Evolutionary conservation across 2,329 filamentous ascomycete species (phyloP), one percentile per base, ranked within the genome.

Genomic region (Hymenoscyphus occultus): DNA sequence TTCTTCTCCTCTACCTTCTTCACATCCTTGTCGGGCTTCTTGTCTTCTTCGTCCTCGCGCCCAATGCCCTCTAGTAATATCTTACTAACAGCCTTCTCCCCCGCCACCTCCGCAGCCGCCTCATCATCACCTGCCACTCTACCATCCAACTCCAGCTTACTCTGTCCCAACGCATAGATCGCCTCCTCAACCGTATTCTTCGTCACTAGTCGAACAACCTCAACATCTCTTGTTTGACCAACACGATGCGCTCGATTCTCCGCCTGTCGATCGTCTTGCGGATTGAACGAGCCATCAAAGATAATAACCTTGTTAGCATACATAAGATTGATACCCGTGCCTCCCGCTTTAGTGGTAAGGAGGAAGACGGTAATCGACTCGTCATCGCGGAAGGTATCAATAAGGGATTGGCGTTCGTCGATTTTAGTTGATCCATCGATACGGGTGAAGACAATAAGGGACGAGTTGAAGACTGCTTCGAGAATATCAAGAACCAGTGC

Each of bases 281-380:
- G 95, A 72, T 99, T 99, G 80, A 97, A 97, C n/a, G 89, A 92
- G 69, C 91, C 90, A 77, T 99, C 95, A 76, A 98, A 97, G 73
- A 99, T 95, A 77, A 99, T 87, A 71, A 99, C 94, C 78, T 97
- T 98, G 81, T 98, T 98, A 4, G 95, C 95, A 42, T 90, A 91
- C 7, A 94, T 95, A 63, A 99, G 80, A 77, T 99, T 99, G 80
- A 99, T 96, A 51, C 95, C 95, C 0, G 94, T 95, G n/a, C 95
- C 95, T 61, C 95, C 95, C 0, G 94, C 93, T 66, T 93, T 94
- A 0, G 95, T 99, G 0, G 91, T 95, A 5, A 99, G 85, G 69
- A 99, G 84, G 77, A 99, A 99, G 0, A 96, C 93, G 0, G 93
- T 90, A 61, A 98, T 96, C 1, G 84, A 82, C 0, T 83, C 79